These are phyloP conservation scores for Candida hispaniensis DNA, from an alignment of 805 yeast genomes.

Conservation along the genomic window DNA sequence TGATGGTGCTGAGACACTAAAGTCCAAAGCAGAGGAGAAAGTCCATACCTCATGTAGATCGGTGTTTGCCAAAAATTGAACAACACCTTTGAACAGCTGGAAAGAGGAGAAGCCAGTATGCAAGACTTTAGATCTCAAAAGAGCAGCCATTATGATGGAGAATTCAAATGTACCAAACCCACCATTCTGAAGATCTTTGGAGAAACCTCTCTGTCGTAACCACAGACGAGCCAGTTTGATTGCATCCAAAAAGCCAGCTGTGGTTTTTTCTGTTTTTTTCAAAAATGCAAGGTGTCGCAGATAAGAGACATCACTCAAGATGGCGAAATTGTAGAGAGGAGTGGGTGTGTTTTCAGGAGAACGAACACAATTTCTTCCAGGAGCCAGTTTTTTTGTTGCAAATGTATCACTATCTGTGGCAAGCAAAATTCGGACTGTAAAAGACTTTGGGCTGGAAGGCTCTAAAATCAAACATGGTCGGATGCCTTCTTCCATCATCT, in stretches of 20 bases:
- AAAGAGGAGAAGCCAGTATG: conserved; percentile 85
- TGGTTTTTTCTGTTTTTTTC: conserved; percentile 60
- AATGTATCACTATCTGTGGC: conserved; percentile 65
- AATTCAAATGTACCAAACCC: conserved; percentile 95
- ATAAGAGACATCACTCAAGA: conserved; percentile 57
- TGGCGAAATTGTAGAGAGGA: conserved; percentile 74
- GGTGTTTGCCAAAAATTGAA: conserved; percentile 70
- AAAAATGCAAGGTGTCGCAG: conserved; percentile 64
- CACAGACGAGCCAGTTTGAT: conserved; percentile 78
- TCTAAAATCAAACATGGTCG: conserved; percentile 58
- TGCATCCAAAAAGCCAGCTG: conserved; percentile 81
- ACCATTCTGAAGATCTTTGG: conserved; percentile 48
- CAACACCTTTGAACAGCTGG: conserved; percentile 83
- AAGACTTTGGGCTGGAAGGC: conserved; percentile 37
- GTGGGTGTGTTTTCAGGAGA: conserved; percentile 56
- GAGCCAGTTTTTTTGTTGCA: conserved; percentile 63
- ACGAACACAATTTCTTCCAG: conserved; percentile 74
- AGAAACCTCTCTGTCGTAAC: conserved; percentile 79
- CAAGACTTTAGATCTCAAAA: conserved; percentile 64
- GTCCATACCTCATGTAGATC: conserved; percentile 40
- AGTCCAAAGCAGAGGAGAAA: conserved; percentile 18
- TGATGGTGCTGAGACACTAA: conserved; percentile 4
- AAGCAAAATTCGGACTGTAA: conserved; percentile 58
- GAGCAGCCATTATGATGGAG: conserved; percentile 65
- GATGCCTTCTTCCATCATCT: conserved; percentile 66